These are phyloP conservation scores for Capronia americana DNA, from an alignment of 2,329 filamentous ascomycete species.

Conservation along the genomic window DNA sequence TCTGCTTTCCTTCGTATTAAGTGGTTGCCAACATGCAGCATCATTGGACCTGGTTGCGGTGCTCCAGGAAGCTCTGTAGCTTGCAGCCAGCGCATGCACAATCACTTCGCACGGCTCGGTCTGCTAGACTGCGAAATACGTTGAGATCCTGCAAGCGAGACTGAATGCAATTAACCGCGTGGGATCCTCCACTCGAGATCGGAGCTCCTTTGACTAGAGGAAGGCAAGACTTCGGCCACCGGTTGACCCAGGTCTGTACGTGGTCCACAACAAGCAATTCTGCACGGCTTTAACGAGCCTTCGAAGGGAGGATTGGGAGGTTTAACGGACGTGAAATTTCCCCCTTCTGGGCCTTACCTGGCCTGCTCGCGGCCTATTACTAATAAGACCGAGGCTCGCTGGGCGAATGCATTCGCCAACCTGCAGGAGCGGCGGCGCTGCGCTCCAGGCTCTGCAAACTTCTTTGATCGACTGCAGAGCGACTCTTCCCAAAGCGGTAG, in stretches of 20 bases:
- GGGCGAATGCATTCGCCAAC: neutral
- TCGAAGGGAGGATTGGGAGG: neutral
- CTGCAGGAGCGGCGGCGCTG: neutral
- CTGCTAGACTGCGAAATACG: neutral
- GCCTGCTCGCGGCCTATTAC: neutral
- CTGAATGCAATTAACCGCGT: neutral
- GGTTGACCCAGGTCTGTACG: neutral
- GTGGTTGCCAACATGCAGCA: neutral
- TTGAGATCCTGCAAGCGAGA: neutral
- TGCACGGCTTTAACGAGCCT: neutral
- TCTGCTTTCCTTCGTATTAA: neutral
- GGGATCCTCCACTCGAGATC: neutral
- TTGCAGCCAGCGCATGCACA: neutral
- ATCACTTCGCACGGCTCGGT: neutral
- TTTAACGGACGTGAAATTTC: too few relatives aligned
- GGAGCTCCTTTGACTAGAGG: neutral
- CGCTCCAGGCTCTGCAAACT: neutral
- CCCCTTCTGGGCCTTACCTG: neutral
- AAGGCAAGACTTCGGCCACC: neutral
- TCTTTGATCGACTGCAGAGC: neutral
- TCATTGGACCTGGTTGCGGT: neutral
- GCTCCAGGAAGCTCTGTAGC: neutral
- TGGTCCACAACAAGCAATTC: neutral
- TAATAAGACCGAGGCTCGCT: neutral
- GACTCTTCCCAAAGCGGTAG: constrained; percentile 3